Evolutionary conservation across 148 eudicot genomes (phyloP).

Genomic region (Dianthus caryophyllus): DNA sequence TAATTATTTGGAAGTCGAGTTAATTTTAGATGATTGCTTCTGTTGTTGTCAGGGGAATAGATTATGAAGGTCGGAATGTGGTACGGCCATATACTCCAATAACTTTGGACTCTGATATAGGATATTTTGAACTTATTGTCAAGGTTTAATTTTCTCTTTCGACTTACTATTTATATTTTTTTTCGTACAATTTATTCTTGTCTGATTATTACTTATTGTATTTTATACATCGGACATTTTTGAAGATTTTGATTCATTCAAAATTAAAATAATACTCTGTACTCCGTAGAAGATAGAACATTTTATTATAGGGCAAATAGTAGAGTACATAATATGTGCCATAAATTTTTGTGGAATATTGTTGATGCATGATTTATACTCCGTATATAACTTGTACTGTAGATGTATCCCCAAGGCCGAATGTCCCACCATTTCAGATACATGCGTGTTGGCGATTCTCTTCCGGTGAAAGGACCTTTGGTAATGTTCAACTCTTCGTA

Average conservation of each 20-base stretch:
- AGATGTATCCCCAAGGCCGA: slow-evolving; percentile 36
- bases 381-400: too few relatives aligned
- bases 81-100: slow-evolving; percentile 39
- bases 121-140: slow-evolving; percentile 37
- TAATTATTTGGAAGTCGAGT: neutral
- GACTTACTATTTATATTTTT: too few relatives aligned
- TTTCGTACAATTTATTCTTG: too few relatives aligned
- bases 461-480: slow-evolving; percentile 46
- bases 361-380: too few relatives aligned
- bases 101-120: slow-evolving; percentile 34
- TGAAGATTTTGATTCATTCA: too few relatives aligned
- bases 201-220: too few relatives aligned
- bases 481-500: slow-evolving; percentile 15
- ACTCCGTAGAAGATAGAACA: too few relatives aligned
- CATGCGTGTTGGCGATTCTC: slow-evolving; percentile 39
- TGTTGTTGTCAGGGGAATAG: slow-evolving; percentile 31
- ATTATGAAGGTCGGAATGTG: slow-evolving; percentile 30
- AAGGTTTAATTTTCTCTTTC: slow-evolving; percentile 39
- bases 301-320: too few relatives aligned
- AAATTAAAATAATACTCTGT: too few relatives aligned
- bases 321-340: too few relatives aligned
- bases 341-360: too few relatives aligned
- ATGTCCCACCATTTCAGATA: slow-evolving; percentile 55
- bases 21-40: neutral
- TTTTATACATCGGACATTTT: too few relatives aligned